phyloP scores from a whole-genome alignment of 345 rosid genomes.

The Moricandia arvensis region DNA sequence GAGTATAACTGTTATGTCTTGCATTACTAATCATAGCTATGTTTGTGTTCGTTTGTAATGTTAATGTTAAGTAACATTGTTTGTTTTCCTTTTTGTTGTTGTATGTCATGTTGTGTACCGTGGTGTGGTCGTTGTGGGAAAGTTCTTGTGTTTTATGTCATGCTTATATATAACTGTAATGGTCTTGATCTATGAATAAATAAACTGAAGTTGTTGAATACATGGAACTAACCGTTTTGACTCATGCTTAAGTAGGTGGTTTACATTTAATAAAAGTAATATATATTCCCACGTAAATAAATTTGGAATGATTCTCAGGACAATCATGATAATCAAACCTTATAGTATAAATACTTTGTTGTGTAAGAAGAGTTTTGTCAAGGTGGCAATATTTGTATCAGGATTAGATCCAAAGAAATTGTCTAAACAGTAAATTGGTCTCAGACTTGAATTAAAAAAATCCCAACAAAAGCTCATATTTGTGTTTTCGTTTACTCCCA shows the following conservation, averaged over 20 bases:
- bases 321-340: not conserved
- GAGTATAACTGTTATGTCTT: constrained; percentile 41
- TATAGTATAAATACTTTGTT: not conserved
- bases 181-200: too few species aligned
- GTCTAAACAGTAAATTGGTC: not conserved
- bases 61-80: not conserved
- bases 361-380: not conserved
- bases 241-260: too few species aligned
- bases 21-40: constrained; percentile 22
- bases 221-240: too few species aligned
- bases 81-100: not conserved
- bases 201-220: too few species aligned
- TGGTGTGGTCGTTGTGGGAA: not conserved
- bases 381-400: not conserved
- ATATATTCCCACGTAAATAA: too few species aligned
- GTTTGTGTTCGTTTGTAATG: not conserved
- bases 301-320: not conserved
- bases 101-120: not conserved
- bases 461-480: not conserved
- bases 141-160: not conserved
- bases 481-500: not conserved
- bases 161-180: not conserved
- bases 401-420: not conserved
- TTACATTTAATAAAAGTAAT: too few species aligned
- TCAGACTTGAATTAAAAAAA: not conserved